Percentiles rank a stretch among this genome's conserved stretches.
Conservation (phyloP, 495 filamentous ascomycete genomes). For the Trichoderma virens region DNA sequence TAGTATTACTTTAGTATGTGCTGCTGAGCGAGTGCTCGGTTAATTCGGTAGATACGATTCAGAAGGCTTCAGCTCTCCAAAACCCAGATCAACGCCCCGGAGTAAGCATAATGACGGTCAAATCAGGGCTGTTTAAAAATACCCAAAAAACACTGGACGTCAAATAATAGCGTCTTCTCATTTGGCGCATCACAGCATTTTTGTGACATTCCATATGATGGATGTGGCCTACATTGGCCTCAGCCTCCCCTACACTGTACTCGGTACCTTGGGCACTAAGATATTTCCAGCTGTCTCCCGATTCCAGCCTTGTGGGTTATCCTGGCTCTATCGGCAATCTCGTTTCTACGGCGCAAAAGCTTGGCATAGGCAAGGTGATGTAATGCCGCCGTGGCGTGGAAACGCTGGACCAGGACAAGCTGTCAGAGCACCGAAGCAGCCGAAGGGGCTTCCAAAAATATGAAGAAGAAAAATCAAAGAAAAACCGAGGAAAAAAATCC, state of each 20-base stretch:
- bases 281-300: no score
- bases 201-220: neutral
- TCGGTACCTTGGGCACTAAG: no score
- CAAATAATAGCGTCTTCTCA: no score
- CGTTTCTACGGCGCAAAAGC: neutral
- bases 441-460: neutral
- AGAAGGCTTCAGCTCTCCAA: neutral
- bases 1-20: no score
- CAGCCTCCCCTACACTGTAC: no score
- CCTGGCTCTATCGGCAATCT: conserved; percentile 4
- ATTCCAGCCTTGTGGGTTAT: conserved; percentile 6
- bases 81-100: no score
- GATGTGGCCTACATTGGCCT: no score
- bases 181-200: neutral
- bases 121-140: no score
- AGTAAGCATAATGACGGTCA: neutral
- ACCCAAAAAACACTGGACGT: no score
- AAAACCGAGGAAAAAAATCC: neutral
- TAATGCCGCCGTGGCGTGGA: neutral
- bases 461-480: neutral
- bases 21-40: no score
- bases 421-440: neutral
- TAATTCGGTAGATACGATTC: neutral
- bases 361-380: conserved; percentile 7
- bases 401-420: neutral